A percentile compares a stretch with the other conserved stretches of the same genome.
These are phyloP conservation scores for Phlebiopsis gigantea DNA, from an alignment of 768 basidiomycete genomes.

Conservation along the genomic window DNA sequence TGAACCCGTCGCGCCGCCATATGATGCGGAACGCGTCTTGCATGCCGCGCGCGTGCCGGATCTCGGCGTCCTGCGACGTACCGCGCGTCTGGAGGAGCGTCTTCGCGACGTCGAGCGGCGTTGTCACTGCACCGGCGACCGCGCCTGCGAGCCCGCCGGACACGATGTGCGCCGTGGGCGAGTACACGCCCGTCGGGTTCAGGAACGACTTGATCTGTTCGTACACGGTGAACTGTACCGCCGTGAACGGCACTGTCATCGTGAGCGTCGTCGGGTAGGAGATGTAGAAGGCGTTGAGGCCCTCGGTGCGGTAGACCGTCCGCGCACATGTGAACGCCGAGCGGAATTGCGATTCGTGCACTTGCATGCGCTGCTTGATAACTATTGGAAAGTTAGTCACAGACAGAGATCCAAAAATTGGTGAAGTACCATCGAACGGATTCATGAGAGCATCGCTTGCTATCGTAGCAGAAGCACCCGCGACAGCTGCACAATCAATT, in stretches of 20 bases:
- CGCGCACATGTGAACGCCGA: conserved; percentile 83
- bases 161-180: conserved; percentile 87
- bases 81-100: conserved; percentile 95
- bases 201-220: conserved; percentile 84
- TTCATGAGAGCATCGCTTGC: conserved; percentile 98
- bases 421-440: conserved; percentile 88
- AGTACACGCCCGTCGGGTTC: conserved; percentile 85
- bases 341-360: conserved; percentile 88
- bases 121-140: conserved; percentile 92
- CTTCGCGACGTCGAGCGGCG: conserved; percentile 96
- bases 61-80: conserved; percentile 77
- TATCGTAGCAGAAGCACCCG: conserved; percentile 92
- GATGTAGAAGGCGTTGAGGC: conserved; percentile 89
- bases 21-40: conserved; percentile 79
- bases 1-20: conserved; percentile 70
- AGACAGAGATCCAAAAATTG: not conserved
- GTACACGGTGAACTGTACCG: conserved; percentile 96
- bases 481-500: conserved; percentile 52
- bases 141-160: conserved; percentile 92
- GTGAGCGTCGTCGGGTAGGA: conserved; percentile 97
- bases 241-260: conserved; percentile 97
- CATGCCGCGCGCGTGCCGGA: conserved; percentile 82
- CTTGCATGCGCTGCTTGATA: conserved; percentile 99
- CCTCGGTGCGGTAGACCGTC: conserved; percentile 81
- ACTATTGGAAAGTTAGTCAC: conserved; percentile 42